Evolutionary conservation across 1,284 basidiomycete species (phyloP), one percentile per base, ranked within the genome.

Genomic region (Erythrobasidium hasegawianum): DNA sequence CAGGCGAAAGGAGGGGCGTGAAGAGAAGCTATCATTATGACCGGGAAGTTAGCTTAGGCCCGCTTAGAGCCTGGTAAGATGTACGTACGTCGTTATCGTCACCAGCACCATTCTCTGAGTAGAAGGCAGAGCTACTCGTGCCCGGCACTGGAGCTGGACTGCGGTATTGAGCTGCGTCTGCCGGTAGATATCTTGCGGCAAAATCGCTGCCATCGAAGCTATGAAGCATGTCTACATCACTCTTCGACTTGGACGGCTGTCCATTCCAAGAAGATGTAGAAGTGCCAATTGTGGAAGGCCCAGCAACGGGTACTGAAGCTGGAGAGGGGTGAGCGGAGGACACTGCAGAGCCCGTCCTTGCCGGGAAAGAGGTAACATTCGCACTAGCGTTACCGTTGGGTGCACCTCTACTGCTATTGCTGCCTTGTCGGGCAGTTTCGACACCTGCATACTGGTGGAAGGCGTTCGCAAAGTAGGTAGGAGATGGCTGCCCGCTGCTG

Each of bases 1-100:
- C 72, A 1, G 75, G 76, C 22, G 76, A 75, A 59, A 76, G 70
- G 16, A 76, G 69, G 16, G 75, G 71, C 27, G 67, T 69, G 67
- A 74, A 73, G n/a, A 74, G 39, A 40, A 71, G 70, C 72, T 73
- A 55, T 16, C n/a, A n/a, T n/a, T n/a, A n/a, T n/a, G n/a, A n/a
- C n/a, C n/a, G n/a, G n/a, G n/a, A n/a, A n/a, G n/a, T n/a, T n/a
- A n/a, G n/a, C n/a, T n/a, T n/a, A n/a, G n/a, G n/a, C n/a, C n/a
- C n/a, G n/a, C n/a, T n/a, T n/a, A n/a, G 9, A 27, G 50, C 9
- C 14, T 29, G 4, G 16, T 16, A 16, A 9, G 50, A 26, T 47
- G 18, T n/a, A 41, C 62, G 26, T 26, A 65, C 62, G 40, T 65
- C 62, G 7, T 39, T 40, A 50, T 65, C 62, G 14, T 65, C 62